phyloP scores from a whole-genome alignment of 257 asterid genomes.

The Solanum neorickii region DNA sequence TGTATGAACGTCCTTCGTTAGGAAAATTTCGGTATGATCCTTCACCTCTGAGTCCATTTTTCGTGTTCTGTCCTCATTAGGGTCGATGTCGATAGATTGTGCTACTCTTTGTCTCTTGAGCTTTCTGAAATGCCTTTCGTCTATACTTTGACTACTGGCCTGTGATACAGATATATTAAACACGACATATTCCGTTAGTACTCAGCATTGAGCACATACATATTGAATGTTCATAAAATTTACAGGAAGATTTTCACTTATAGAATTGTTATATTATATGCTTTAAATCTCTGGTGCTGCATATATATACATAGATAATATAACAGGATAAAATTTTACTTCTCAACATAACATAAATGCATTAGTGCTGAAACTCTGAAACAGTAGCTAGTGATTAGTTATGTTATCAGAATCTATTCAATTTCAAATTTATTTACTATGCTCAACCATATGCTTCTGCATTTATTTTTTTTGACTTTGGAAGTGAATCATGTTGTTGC shows the following conservation, averaged over 20 bases:
- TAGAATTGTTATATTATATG: too few relatives aligned
- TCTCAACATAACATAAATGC: too few relatives aligned
- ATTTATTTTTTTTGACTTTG: neutral
- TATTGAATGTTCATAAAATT: neutral
- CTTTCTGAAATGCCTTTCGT: neutral
- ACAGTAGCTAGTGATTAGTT: too few relatives aligned
- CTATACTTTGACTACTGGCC: neutral
- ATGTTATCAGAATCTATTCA: neutral
- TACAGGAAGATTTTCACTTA: neutral
- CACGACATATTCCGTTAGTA: neutral
- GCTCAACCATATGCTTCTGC: neutral
- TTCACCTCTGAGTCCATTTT: neutral
- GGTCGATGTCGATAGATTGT: neutral
- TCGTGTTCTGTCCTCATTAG: neutral
- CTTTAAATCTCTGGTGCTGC: too few relatives aligned
- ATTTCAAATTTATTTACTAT: too few relatives aligned
- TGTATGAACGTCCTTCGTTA: neutral
- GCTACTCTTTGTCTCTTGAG: slow-evolving; percentile 6
- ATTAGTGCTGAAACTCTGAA: too few relatives aligned
- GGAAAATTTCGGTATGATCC: neutral
- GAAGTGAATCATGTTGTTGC: neutral
- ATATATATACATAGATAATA: too few relatives aligned
- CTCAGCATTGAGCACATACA: neutral
- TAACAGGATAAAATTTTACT: too few relatives aligned
- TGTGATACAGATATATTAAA: neutral